These are phyloP conservation scores for Brassica napus DNA, from an alignment of 345 rosid species.

Conservation along the genomic window DNA sequence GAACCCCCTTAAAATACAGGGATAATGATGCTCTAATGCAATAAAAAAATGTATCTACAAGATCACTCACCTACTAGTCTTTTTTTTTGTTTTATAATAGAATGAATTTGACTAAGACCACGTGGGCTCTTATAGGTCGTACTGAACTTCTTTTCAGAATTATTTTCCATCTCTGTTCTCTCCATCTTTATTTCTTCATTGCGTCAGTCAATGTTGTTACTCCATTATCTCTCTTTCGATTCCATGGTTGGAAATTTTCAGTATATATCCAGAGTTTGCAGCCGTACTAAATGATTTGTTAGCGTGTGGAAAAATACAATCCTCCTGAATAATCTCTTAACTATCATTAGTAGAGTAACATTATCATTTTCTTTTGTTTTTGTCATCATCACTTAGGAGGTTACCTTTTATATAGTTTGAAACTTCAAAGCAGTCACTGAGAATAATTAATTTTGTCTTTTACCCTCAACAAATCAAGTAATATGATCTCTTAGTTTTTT, in stretches of 20 bases:
- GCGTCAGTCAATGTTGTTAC: constrained; percentile 25
- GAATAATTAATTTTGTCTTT: background rate
- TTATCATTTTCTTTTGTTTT: background rate
- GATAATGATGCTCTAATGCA: too few species aligned
- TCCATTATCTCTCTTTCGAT: constrained; percentile 10
- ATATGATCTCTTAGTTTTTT: background rate
- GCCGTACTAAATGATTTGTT: constrained; percentile 5
- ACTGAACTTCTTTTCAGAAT: constrained; percentile 5
- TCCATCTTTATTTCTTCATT: background rate
- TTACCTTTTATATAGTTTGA: background rate
- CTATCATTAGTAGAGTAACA: background rate
- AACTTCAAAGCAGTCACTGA: background rate
- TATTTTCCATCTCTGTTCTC: constrained; percentile 9
- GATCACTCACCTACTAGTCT: too few species aligned
- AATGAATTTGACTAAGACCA: constrained; percentile 24
- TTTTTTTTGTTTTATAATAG: background rate
- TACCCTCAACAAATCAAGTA: background rate
- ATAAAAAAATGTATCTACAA: too few species aligned
- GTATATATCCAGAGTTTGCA: background rate
- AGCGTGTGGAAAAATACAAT: constrained; percentile 14
- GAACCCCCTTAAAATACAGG: too few species aligned
- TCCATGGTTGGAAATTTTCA: constrained; percentile 1
- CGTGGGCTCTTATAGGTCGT: constrained; percentile 30
- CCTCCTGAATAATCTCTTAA: background rate
- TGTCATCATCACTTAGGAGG: background rate